Percentiles rank a stretch among this genome's conserved stretches.
Conservation (phyloP, 2,329 filamentous ascomycete species). For the Hymenoscyphus linearis region DNA sequence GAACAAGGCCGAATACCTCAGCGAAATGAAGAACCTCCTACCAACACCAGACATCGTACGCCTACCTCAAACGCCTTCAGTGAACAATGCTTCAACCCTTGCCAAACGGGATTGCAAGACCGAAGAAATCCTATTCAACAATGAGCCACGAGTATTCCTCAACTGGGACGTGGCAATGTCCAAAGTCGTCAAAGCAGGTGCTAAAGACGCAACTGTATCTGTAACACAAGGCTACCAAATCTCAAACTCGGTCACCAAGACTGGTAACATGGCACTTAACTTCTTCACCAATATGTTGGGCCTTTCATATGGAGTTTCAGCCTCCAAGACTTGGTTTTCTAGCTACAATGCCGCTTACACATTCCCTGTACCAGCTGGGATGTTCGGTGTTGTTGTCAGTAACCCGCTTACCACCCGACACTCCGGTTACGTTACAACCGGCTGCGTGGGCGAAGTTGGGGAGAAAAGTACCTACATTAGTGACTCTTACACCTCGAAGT, state of each 20-base stretch:
- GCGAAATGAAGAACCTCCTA: slow-evolving; percentile 10
- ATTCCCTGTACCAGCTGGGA: slow-evolving; percentile 33
- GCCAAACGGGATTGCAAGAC: slow-evolving; percentile 3
- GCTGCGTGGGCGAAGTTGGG: slow-evolving; percentile 29
- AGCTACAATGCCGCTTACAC: slow-evolving; percentile 30
- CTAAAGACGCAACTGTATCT: slow-evolving; percentile 29
- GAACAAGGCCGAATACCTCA: slow-evolving; percentile 25
- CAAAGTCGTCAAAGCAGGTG: slow-evolving; percentile 32
- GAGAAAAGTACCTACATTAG: slow-evolving; percentile 28
- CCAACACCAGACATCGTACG: slow-evolving; percentile 7
- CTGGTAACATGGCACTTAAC: slow-evolving; percentile 16
- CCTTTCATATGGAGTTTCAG: slow-evolving; percentile 25
- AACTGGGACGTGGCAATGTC: slow-evolving; percentile 38
- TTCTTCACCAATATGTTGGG: slow-evolving; percentile 29
- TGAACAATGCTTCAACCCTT: not conserved
- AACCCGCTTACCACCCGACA: slow-evolving; percentile 33
- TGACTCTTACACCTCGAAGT: slow-evolving; percentile 34
- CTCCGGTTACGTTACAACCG: slow-evolving; percentile 33
- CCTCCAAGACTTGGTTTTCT: slow-evolving; percentile 32
- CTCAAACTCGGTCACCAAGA: slow-evolving; percentile 31
- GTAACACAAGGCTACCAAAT: slow-evolving; percentile 34
- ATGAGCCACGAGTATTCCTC: slow-evolving; percentile 30
- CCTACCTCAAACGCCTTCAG: not conserved
- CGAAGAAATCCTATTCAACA: slow-evolving; percentile 23
- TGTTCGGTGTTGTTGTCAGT: slow-evolving; percentile 37